Conservation (phyloP, 1,139 yeast species). For the Yamadazyma pseudoaaseri region DNA sequence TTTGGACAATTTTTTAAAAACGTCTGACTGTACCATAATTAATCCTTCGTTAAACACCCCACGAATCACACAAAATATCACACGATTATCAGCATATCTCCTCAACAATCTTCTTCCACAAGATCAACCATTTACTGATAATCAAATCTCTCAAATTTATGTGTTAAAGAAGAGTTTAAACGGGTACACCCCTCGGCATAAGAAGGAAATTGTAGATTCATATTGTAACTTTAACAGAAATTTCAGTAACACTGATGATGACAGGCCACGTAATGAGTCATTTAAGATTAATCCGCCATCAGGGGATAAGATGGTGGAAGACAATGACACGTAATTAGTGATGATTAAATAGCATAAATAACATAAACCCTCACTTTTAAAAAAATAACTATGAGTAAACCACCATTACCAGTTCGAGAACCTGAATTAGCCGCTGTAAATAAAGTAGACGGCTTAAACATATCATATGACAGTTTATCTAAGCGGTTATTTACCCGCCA, state of each 20-base stretch:
- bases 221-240: slow-evolving; percentile 1
- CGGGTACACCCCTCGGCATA: neutral
- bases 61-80: slow-evolving; percentile 1
- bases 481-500: slow-evolving; percentile 21
- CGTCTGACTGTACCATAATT: neutral
- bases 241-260: neutral
- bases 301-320: neutral
- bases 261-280: slow-evolving; percentile 6
- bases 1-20: neutral
- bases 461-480: no score
- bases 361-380: no score
- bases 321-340: no score
- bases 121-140: slow-evolving; percentile 3
- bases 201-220: neutral
- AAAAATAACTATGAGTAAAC: no score
- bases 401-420: no score
- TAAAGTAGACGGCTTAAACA: no score
- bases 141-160: slow-evolving; percentile 5
- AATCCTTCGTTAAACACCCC: slow-evolving; percentile 3
- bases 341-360: no score
- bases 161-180: slow-evolving; percentile 5
- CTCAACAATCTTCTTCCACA: slow-evolving; percentile 5
- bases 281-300: slow-evolving; percentile 5
- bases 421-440: no score
- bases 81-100: slow-evolving; percentile 1